Evolutionary conservation across 306 rosid genomes (phyloP).

Genomic region (Benincasa hispida): DNA sequence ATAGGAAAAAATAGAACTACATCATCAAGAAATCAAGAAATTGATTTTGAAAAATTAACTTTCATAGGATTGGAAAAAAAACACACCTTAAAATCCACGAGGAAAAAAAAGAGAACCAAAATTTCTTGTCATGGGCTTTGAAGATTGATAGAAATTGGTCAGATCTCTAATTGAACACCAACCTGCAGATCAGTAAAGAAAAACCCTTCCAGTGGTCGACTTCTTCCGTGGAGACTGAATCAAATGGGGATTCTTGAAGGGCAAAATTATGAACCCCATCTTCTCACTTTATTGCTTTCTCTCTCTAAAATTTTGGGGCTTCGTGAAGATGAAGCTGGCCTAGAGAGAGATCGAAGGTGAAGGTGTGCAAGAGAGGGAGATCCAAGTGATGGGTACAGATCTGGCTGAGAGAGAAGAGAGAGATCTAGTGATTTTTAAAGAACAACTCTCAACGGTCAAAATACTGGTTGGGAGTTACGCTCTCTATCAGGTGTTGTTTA

Average conservation of each 20-base stretch:
- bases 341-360: too few species aligned
- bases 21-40: not conserved
- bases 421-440: too few species aligned
- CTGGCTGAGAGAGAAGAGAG: too few species aligned
- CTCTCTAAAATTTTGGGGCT: conserved; percentile 18
- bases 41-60: too few species aligned
- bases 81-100: not conserved
- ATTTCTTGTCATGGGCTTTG: not conserved
- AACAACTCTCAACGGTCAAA: too few species aligned
- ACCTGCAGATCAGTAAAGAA: conserved; percentile 10
- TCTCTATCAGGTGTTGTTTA: too few species aligned
- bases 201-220: conserved; percentile 2
- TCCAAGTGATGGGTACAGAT: too few species aligned
- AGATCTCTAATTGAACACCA: conserved; percentile 1
- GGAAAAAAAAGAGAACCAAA: not conserved
- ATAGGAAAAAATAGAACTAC: not conserved
- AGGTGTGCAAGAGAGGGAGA: too few species aligned
- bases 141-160: conserved; percentile 4
- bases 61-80: too few species aligned
- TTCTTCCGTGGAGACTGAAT: not conserved
- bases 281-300: conserved; percentile 7
- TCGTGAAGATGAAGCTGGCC: too few species aligned
- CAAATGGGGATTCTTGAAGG: not conserved
- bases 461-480: too few species aligned
- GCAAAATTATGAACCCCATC: conserved; percentile 17